These are phyloP conservation scores for Didymellaceae sp. DNA, from an alignment of 2,329 filamentous ascomycete species.

Conservation along the genomic window DNA sequence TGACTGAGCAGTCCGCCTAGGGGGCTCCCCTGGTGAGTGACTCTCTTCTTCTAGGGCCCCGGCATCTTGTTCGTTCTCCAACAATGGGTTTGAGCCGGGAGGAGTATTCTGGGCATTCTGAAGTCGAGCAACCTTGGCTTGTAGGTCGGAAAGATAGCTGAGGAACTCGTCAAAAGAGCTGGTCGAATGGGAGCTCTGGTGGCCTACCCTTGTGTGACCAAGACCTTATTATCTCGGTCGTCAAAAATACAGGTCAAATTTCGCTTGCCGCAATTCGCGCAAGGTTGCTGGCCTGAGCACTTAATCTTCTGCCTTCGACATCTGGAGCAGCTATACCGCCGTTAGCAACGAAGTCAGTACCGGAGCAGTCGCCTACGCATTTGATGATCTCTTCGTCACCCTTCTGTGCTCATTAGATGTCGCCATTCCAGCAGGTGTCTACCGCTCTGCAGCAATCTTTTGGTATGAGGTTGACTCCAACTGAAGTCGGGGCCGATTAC, in stretches of 20 bases:
- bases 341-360: neutral
- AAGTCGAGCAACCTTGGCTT: constrained; percentile 30
- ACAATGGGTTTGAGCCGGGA: neutral
- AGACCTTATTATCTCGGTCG: constrained; percentile 42
- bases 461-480: neutral
- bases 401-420: constrained; percentile 30
- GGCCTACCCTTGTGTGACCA: constrained; percentile 36
- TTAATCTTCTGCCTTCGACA: constrained; percentile 43
- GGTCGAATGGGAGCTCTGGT: neutral
- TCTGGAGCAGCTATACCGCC: constrained; percentile 31
- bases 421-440: constrained; percentile 22
- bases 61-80: constrained; percentile 4
- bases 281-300: constrained; percentile 42
- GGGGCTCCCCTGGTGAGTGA: constrained; percentile 14
- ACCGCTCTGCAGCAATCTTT: constrained; percentile 4
- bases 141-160: constrained; percentile 39
- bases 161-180: neutral
- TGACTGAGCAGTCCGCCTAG: constrained; percentile 14
- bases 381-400: constrained; percentile 37
- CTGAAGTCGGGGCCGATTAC: constrained; percentile 13
- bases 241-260: constrained; percentile 37
- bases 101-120: constrained; percentile 14
- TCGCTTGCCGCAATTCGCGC: constrained; percentile 36
- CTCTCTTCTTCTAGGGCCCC: constrained; percentile 2
- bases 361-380: constrained; percentile 17